Base-by-base conservation (phyloP, 1,284 basidiomycete genomes). In the Pyrrhoderma noxium region DNA sequence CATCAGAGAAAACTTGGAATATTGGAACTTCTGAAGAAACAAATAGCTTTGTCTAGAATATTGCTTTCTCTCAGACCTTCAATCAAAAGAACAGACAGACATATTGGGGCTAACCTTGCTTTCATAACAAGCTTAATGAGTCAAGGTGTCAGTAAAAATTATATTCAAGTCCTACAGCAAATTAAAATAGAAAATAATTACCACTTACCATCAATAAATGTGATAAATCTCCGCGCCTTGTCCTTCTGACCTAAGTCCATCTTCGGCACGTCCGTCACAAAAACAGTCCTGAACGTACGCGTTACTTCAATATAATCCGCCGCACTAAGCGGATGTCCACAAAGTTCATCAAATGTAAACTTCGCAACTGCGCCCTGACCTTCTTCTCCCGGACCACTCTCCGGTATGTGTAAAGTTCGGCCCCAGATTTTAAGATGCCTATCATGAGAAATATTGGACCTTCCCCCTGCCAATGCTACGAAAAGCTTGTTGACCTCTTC, bases 241-340 rank as follows among this genome's bases (percentile, higher is more conserved):
- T 99, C 96, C 68, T 96, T 93, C 67, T 86, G 80, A 53, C 82
- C 77, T 58, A 98, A 65, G 0, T 84, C 87, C 82, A 99, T 86
- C 71, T 88, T 86, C 39, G 90, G 92, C 19, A 99, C 80, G 59
- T 90, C 85, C 38, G 85, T 73, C 38, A 99, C 71, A 64, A 99
- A 98, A 35, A 99, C 76, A 7, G 91, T 94, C 44, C 77, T 74
- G 64, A 96, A 99, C 39, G 74, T 81, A 61, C 82, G 82, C 23
- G 94, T 96, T 53, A 99, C 81, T 70, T 97, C 93, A 39, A 99
- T 70, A 67, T 98, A 99, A 68, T 99, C 96, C 4, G 93, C 91
- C 14, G 96, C 95, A 59, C 89, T 90, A 60, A 95, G 71, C 1
- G 95, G 90, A 59, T 82, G 79, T 4, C 90, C 91, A 65, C 96